Conservation (phyloP, 176 grass and related monocot species). For the Phyllostachys edulis region DNA sequence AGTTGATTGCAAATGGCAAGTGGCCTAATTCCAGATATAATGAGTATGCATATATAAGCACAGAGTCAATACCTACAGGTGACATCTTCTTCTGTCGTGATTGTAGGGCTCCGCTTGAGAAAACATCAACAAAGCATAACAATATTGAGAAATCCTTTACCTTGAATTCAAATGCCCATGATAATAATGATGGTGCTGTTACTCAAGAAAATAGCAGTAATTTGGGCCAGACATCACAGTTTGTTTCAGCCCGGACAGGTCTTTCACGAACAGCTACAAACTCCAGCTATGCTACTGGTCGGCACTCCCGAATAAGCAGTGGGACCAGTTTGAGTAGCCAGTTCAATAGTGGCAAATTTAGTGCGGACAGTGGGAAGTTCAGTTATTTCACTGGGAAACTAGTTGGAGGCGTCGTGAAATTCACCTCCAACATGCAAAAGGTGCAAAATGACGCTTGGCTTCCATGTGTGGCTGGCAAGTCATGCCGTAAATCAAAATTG, state of each 20-base stretch:
- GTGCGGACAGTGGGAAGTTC: slow-evolving; percentile 55
- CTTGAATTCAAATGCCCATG: slow-evolving; percentile 21
- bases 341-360: slow-evolving; percentile 34
- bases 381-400: slow-evolving; percentile 59
- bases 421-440: slow-evolving; percentile 61
- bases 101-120: slow-evolving; percentile 43
- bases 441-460: slow-evolving; percentile 60
- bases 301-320: slow-evolving; percentile 29
- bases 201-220: slow-evolving; percentile 39
- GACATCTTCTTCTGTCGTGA: slow-evolving; percentile 76
- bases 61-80: slow-evolving; percentile 55
- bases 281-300: slow-evolving; percentile 43
- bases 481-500: slow-evolving; percentile 47
- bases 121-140: slow-evolving; percentile 35
- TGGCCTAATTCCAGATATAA: slow-evolving; percentile 50
- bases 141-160: slow-evolving; percentile 29
- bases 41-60: slow-evolving; percentile 56
- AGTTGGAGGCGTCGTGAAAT: slow-evolving; percentile 55
- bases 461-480: slow-evolving; percentile 54
- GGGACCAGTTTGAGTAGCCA: slow-evolving; percentile 38
- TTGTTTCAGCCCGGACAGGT: slow-evolving; percentile 39
- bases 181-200: slow-evolving; percentile 9
- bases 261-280: slow-evolving; percentile 49
- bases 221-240: slow-evolving; percentile 29
- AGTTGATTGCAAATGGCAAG: slow-evolving; percentile 42